phyloP scores from a whole-genome alignment of 2,329 filamentous ascomycete genomes.

The Xylariaceae sp. region DNA sequence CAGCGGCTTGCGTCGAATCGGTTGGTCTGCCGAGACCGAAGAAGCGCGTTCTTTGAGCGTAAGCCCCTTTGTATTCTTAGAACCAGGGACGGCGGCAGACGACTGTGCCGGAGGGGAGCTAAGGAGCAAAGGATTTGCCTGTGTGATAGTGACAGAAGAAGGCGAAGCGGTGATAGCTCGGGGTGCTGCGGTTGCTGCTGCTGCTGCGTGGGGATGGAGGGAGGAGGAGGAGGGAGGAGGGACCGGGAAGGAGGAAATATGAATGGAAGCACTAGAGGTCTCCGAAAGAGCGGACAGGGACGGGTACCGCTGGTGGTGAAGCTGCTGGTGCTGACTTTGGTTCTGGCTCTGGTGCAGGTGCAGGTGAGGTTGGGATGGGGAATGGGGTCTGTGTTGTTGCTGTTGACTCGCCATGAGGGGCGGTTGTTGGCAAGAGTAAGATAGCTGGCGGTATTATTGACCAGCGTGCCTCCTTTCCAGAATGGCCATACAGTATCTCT shows the following conservation, averaged over 20 bases:
- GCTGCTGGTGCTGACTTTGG: no score
- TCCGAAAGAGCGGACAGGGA: conserved; percentile 33
- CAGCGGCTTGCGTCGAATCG: conserved; percentile 57
- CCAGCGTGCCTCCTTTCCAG: conserved; percentile 9
- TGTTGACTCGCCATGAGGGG: conserved; percentile 10
- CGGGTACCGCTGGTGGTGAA: conserved; percentile 16
- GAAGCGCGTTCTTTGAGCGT: conserved; percentile 25
- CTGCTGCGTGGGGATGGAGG: not conserved
- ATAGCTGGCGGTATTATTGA: not conserved
- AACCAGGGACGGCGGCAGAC: conserved; percentile 11
- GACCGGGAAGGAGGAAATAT: conserved; percentile 28
- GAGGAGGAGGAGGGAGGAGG: conserved; percentile 12
- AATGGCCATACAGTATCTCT: not conserved
- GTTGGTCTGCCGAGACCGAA: conserved; percentile 23
- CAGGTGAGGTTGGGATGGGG: not conserved
- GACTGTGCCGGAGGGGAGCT: conserved; percentile 27
- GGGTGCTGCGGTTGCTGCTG: not conserved
- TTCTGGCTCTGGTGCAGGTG: no score
- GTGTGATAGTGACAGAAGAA: not conserved
- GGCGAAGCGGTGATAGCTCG: no score
- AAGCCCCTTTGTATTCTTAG: conserved; percentile 30
- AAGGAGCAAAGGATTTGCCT: conserved; percentile 21
- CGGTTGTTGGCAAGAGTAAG: conserved; percentile 6
- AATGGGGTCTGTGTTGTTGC: not conserved
- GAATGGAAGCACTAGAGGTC: conserved; percentile 37